These are phyloP conservation scores for Calocybe cyanea DNA, from an alignment of 768 basidiomycete species.

Conservation along the genomic window DNA sequence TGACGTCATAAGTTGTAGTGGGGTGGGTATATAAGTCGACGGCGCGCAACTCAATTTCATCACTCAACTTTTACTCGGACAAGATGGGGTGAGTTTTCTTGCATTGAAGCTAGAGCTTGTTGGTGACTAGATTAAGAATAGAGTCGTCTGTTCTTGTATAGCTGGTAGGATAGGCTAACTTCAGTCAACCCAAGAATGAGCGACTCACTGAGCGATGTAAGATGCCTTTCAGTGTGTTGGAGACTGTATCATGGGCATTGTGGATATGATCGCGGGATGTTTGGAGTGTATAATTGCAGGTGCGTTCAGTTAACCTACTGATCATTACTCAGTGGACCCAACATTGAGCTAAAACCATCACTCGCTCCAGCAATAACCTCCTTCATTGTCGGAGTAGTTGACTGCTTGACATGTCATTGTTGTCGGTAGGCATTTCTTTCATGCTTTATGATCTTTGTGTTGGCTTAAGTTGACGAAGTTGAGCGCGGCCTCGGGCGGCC, in stretches of 20 bases:
- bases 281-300: constrained; percentile 45
- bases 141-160: constrained; percentile 26
- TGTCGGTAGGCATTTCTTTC: constrained; percentile 30
- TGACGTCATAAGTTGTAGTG: constrained; percentile 6
- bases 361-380: constrained; percentile 34
- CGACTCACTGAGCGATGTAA: constrained; percentile 8
- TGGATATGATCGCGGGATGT: constrained; percentile 36
- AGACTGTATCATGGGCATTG: constrained; percentile 34
- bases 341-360: neutral
- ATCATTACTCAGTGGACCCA: neutral
- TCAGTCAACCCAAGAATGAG: neutral
- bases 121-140: neutral
- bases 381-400: constrained; percentile 33
- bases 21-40: neutral
- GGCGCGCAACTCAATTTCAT: too few species aligned
- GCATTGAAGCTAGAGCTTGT: neutral
- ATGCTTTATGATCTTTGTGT: neutral
- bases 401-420: constrained; percentile 45
- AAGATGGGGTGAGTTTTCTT: constrained; percentile 11
- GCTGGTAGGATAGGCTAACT: constrained; percentile 21
- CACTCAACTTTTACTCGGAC: neutral
- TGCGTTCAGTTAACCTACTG: constrained; percentile 17
- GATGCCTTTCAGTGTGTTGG: constrained; percentile 43
- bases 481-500: neutral
- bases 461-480: neutral